Percentiles rank a stretch among this genome's conserved stretches.
These are phyloP conservation scores for Silybum marianum DNA, from an alignment of 129 eudicot genomes.

Conservation along the genomic window DNA sequence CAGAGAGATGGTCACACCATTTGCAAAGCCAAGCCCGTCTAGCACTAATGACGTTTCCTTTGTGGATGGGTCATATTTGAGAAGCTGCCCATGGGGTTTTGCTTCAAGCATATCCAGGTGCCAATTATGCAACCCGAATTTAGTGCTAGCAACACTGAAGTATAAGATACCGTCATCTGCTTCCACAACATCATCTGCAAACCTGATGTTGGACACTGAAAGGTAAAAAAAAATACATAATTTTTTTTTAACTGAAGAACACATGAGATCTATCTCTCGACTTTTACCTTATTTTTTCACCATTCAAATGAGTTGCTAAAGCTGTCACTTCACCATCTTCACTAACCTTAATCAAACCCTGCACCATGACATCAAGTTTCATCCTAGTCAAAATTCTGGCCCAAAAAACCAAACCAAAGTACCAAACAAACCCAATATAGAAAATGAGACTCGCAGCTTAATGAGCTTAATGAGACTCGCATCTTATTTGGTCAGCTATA, in stretches of 20 bases:
- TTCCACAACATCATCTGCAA: conserved; percentile 81
- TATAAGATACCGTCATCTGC: conserved; percentile 74
- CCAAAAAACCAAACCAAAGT: not conserved
- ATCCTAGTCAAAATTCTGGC: not conserved
- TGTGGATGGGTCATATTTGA: conserved; percentile 55
- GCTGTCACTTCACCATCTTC: conserved; percentile 60
- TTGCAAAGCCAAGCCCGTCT: conserved; percentile 61
- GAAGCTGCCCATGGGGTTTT: conserved; percentile 82
- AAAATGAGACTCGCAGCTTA: too few species aligned
- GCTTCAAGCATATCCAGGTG: conserved; percentile 68
- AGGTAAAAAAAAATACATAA: not conserved
- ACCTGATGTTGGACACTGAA: conserved; percentile 31
- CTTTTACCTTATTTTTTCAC: conserved; percentile 50
- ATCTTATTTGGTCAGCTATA: too few species aligned
- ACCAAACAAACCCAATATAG: not conserved
- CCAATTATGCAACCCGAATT: conserved; percentile 60
- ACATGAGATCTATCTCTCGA: not conserved
- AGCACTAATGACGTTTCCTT: conserved; percentile 51
- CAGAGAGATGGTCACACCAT: conserved; percentile 70
- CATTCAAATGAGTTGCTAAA: conserved; percentile 66
- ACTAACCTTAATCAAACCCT: conserved; percentile 75
- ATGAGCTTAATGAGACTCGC: too few species aligned
- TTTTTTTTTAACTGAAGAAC: not conserved
- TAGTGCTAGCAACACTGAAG: conserved; percentile 76
- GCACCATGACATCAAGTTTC: conserved; percentile 21